Evolutionary conservation across 2,329 filamentous ascomycete genomes (phyloP).

Genomic region (Chaetomium globosum): DNA sequence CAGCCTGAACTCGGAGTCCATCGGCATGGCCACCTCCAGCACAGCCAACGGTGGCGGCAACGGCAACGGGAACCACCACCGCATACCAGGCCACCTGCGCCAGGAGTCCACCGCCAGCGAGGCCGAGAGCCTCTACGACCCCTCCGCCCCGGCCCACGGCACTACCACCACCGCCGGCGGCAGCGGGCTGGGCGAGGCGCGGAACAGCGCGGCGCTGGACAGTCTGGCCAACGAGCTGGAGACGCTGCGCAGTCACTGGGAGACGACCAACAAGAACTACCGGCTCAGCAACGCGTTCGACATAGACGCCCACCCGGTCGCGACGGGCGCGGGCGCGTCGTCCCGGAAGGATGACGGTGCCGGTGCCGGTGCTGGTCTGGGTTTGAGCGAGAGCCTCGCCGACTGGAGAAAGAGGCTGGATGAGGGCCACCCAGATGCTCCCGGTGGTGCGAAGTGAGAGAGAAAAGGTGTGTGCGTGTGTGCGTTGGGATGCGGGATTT

Average conservation of each 20-base stretch:
- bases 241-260: constrained; percentile 87
- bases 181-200: constrained; percentile 51
- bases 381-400: constrained; percentile 70
- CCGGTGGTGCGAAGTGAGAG: constrained; percentile 27
- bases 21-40: constrained; percentile 13
- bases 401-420: constrained; percentile 82
- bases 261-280: constrained; percentile 93
- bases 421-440: constrained; percentile 37
- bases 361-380: constrained; percentile 49
- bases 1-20: constrained; percentile 48
- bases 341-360: constrained; percentile 43
- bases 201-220: constrained; percentile 74
- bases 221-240: constrained; percentile 91
- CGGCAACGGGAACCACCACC: constrained; percentile 32
- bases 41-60: constrained; percentile 14
- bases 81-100: constrained; percentile 47
- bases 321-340: constrained; percentile 1
- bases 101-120: constrained; percentile 63
- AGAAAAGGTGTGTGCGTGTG: not conserved
- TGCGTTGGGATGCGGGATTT: constrained; percentile 4
- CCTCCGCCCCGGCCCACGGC: constrained; percentile 46
- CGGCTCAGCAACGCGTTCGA: constrained; percentile 87
- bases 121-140: constrained; percentile 64
- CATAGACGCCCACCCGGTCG: constrained; percentile 59
- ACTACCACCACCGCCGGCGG: constrained; percentile 44